These are phyloP conservation scores for Aspergillus proliferans DNA, from an alignment of 2,329 filamentous ascomycete genomes.

Conservation along the genomic window DNA sequence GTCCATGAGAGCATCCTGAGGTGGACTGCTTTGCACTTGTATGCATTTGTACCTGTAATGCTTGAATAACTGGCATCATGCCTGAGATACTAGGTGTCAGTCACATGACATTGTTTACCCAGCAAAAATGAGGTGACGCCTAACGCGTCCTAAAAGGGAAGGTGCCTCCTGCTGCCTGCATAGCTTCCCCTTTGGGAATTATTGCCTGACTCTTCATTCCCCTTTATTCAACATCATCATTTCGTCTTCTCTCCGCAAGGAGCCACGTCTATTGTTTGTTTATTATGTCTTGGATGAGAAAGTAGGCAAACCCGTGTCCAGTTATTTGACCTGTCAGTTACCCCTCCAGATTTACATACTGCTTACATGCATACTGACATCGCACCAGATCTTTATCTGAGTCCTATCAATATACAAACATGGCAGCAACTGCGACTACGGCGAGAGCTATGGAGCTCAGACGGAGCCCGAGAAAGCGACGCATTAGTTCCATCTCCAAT, in stretches of 20 bases:
- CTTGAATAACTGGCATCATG: too few relatives aligned
- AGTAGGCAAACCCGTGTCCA: background rate
- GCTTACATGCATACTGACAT: background rate
- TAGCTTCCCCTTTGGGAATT: background rate
- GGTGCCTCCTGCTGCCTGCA: constrained; percentile 1
- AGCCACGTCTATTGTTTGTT: background rate
- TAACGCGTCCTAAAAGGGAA: constrained; percentile 5
- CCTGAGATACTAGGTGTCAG: background rate
- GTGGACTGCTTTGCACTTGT: too few relatives aligned
- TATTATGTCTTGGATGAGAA: background rate
- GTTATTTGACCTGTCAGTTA: background rate
- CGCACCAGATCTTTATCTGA: background rate
- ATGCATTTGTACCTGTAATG: too few relatives aligned
- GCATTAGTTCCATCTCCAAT: constrained; percentile 14
- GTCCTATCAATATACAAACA: background rate
- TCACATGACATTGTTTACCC: constrained; percentile 6
- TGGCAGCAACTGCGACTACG: background rate
- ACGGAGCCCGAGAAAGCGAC: constrained; percentile 16
- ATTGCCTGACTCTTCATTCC: background rate
- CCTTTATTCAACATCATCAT: too few relatives aligned
- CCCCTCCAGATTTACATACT: background rate
- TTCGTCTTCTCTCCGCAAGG: background rate
- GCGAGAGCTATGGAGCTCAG: constrained; percentile 6
- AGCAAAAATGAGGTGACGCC: background rate
- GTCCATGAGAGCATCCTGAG: background rate